Percentiles rank a stretch among this genome's conserved stretches.
phyloP scores from a whole-genome alignment of 257 asterid species.

The Solanum habrochaites region DNA sequence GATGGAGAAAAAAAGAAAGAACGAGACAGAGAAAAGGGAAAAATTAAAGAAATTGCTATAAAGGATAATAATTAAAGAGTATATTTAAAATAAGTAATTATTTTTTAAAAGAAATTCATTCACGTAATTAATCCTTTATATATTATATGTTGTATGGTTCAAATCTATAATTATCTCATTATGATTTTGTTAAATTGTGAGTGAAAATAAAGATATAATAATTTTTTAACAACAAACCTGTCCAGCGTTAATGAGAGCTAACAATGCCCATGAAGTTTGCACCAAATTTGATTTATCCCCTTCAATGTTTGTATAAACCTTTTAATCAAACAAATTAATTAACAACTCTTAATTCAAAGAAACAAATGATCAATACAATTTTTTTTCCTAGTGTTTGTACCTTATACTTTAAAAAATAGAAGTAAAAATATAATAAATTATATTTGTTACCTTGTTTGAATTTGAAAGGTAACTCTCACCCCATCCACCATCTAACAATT shows the following conservation, averaged over 20 bases:
- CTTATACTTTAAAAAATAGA: not conserved
- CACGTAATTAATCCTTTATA: too few relatives aligned
- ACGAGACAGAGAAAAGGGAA: too few relatives aligned
- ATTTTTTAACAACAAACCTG: slow-evolving; percentile 15
- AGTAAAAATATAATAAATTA: not conserved
- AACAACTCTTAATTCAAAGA: not conserved
- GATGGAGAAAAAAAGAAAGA: too few relatives aligned
- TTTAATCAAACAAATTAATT: not conserved
- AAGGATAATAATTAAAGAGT: too few relatives aligned
- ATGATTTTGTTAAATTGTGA: not conserved
- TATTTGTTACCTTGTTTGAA: slow-evolving; percentile 25
- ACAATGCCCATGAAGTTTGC: slow-evolving; percentile 49
- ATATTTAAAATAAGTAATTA: too few relatives aligned
- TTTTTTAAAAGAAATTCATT: too few relatives aligned
- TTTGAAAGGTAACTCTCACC: slow-evolving; percentile 52
- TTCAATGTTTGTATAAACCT: slow-evolving; percentile 34
- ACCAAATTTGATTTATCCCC: slow-evolving; percentile 35
- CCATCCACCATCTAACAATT: slow-evolving; percentile 51
- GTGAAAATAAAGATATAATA: not conserved
- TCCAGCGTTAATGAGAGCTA: slow-evolving; percentile 29
- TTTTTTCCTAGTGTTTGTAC: not conserved
- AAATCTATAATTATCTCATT: not conserved
- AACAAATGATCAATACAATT: not conserved
- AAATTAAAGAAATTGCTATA: too few relatives aligned
- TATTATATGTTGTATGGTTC: not conserved